Evolutionary conservation across 2,329 filamentous ascomycete genomes (phyloP).

Genomic region (Ceratocystis huliohia): DNA sequence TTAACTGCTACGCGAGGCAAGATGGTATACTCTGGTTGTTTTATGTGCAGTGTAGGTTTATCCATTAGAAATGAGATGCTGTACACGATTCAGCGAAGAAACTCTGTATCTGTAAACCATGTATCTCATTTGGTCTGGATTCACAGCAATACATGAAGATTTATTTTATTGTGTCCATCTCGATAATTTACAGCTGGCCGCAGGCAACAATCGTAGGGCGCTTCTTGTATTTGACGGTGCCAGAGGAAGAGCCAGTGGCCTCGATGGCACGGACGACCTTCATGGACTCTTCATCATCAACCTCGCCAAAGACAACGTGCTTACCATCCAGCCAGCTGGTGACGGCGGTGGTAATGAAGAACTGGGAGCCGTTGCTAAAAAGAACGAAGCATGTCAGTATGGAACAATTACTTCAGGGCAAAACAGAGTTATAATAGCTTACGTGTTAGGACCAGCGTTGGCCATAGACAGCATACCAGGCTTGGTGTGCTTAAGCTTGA

Average conservation of each 20-base stretch:
- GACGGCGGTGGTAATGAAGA: slow-evolving; percentile 89
- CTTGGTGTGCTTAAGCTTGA: slow-evolving; percentile 57
- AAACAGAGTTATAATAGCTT: slow-evolving; percentile 27
- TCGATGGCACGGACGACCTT: slow-evolving; percentile 48
- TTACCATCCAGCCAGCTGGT: slow-evolving; percentile 76
- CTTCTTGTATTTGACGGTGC: slow-evolving; percentile 43
- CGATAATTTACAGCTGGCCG: slow-evolving; percentile 30
- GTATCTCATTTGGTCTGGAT: neutral
- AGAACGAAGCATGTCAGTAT: slow-evolving; percentile 26
- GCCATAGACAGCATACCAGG: slow-evolving; percentile 86
- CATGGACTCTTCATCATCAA: slow-evolving; percentile 40
- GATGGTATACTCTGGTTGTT: too few species aligned
- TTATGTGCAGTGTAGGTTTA: too few species aligned
- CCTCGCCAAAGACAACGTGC: slow-evolving; percentile 77
- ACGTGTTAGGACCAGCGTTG: slow-evolving; percentile 91
- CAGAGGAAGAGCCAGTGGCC: slow-evolving; percentile 44
- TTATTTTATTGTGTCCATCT: slow-evolving; percentile 3
- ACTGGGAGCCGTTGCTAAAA: slow-evolving; percentile 87
- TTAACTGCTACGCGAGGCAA: neutral
- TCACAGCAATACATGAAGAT: neutral
- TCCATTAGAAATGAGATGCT: too few species aligned
- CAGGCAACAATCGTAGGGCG: slow-evolving; percentile 45
- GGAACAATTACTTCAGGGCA: neutral
- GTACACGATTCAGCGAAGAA: too few species aligned
- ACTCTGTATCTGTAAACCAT: neutral